These are phyloP conservation scores for Claviceps capensis DNA, from an alignment of 2,329 filamentous ascomycete genomes.

Conservation along the genomic window DNA sequence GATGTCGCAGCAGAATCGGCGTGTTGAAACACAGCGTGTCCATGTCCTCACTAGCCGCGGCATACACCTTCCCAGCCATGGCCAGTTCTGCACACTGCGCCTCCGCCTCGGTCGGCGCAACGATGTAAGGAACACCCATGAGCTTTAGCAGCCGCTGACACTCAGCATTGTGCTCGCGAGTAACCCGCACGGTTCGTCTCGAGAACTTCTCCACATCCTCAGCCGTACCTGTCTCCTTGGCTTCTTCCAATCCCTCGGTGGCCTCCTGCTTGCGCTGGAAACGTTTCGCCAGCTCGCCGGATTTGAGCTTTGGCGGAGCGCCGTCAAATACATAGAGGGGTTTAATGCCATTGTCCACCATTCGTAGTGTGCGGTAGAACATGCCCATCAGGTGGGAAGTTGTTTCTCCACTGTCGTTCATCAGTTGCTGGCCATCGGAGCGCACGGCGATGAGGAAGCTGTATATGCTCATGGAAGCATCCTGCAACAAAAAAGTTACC, in stretches of 20 bases:
- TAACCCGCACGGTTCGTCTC: constrained; percentile 80
- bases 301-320: constrained; percentile 92
- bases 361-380: constrained; percentile 96
- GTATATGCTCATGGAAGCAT: constrained; percentile 90
- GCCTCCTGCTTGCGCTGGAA: constrained; percentile 92
- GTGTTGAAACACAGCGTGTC: constrained; percentile 93
- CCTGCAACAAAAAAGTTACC: constrained; percentile 11
- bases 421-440: constrained; percentile 91
- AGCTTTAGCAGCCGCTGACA: constrained; percentile 82
- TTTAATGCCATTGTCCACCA: constrained; percentile 98
- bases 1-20: constrained; percentile 77
- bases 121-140: constrained; percentile 92
- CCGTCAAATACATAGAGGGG: constrained; percentile 97
- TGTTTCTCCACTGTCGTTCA: constrained; percentile 87
- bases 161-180: constrained; percentile 91
- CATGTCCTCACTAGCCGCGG: constrained; percentile 96
- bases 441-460: constrained; percentile 96
- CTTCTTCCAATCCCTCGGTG: constrained; percentile 79
- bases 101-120: constrained; percentile 93
- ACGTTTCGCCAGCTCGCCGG: constrained; percentile 88
- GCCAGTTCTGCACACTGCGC: constrained; percentile 90
- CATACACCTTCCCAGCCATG: constrained; percentile 86
- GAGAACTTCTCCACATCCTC: constrained; percentile 98
- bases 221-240: constrained; percentile 91
- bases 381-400: constrained; percentile 98